Evolutionary conservation across 2,329 filamentous ascomycete genomes (phyloP).

Genomic region (Mariannaea elegans): DNA sequence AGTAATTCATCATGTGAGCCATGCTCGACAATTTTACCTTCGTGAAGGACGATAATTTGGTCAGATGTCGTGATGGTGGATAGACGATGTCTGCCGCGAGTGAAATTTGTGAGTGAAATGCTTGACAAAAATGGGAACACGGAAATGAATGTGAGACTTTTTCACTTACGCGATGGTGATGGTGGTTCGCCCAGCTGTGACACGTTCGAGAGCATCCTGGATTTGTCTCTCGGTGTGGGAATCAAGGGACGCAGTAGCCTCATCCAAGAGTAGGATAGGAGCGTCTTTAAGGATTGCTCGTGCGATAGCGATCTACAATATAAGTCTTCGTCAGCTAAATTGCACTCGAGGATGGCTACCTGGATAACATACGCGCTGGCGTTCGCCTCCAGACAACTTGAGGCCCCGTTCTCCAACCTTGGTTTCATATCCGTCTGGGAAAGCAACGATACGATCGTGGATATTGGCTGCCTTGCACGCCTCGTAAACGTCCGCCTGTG

Average conservation of each 20-base stretch:
- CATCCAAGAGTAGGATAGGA: constrained; percentile 75
- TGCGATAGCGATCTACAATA: constrained; percentile 60
- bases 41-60: constrained; percentile 62
- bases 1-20: constrained; percentile 60
- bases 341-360: too few relatives aligned
- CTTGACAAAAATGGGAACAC: too few relatives aligned
- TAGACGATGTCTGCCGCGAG: constrained; percentile 56
- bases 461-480: constrained; percentile 64
- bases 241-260: constrained; percentile 76
- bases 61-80: constrained; percentile 66
- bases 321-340: constrained; percentile 5
- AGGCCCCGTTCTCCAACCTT: constrained; percentile 63
- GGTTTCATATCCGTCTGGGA: constrained; percentile 62
- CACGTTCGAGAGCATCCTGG: constrained; percentile 59
- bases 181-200: constrained; percentile 59
- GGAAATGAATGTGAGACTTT: background rate
- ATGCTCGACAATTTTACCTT: constrained; percentile 60
- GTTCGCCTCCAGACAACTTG: constrained; percentile 67
- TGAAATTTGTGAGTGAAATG: constrained; percentile 9
- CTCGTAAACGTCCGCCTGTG: constrained; percentile 58
- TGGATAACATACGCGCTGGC: constrained; percentile 57
- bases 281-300: constrained; percentile 75
- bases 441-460: constrained; percentile 62
- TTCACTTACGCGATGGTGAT: constrained; percentile 58
- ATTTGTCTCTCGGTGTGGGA: constrained; percentile 68